These are phyloP conservation scores for Saprolegnia diclina DNA, from an alignment of 352 stramenopile genomes.

Conservation along the genomic window DNA sequence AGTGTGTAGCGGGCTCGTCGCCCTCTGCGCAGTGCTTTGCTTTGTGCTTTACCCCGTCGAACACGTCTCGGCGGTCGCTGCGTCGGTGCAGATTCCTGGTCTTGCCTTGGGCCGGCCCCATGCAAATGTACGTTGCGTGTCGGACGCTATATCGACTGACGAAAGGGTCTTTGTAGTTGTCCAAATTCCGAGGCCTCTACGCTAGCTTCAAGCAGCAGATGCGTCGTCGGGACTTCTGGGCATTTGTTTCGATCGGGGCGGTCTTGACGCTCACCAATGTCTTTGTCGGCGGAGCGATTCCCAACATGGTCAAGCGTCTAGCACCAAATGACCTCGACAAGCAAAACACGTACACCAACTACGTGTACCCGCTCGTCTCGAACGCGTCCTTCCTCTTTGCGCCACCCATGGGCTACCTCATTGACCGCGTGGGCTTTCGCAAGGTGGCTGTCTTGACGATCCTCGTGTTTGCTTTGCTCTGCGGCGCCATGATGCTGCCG, in stretches of 20 bases:
- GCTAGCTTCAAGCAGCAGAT: background rate
- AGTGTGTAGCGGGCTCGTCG: background rate
- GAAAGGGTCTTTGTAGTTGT: slow-evolving; percentile 15
- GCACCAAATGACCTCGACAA: slow-evolving; percentile 18
- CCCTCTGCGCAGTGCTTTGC: background rate
- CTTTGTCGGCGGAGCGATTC: slow-evolving; percentile 18
- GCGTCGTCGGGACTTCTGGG: slow-evolving; percentile 7
- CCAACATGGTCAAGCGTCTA: slow-evolving; percentile 27
- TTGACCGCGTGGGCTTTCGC: slow-evolving; percentile 10
- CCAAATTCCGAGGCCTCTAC: slow-evolving; percentile 26
- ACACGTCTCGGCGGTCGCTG: background rate
- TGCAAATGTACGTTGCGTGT: background rate
- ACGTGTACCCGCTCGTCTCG: slow-evolving; percentile 21
- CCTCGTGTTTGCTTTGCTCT: slow-evolving; percentile 4
- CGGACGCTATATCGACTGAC: background rate
- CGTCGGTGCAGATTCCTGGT: background rate
- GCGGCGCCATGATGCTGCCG: slow-evolving; percentile 18
- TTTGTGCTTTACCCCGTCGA: slow-evolving; percentile 14
- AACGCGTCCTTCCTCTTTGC: slow-evolving; percentile 21
- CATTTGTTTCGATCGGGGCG: slow-evolving; percentile 4
- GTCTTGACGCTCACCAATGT: slow-evolving; percentile 9
- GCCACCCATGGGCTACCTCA: slow-evolving; percentile 10
- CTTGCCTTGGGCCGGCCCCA: background rate
- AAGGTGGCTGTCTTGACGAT: background rate
- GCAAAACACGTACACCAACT: slow-evolving; percentile 21